Percentiles rank a stretch among this genome's conserved stretches.
Conservation (phyloP, 2,329 filamentous ascomycete species). For the Botrytis pseudocinerea region DNA sequence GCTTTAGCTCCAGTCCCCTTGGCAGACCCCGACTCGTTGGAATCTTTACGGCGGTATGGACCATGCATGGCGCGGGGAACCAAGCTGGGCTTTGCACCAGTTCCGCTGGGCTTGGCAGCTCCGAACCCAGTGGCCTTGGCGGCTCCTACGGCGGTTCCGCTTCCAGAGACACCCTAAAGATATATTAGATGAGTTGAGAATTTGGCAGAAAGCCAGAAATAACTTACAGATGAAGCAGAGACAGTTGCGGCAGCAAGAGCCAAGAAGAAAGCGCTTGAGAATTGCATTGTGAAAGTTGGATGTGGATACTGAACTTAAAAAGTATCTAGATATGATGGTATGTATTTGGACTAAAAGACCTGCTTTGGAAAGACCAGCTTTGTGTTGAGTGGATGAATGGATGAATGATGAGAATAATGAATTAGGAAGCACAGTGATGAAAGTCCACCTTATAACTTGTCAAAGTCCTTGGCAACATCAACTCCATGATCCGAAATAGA, state of each 20-base stretch:
- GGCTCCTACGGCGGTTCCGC: not conserved
- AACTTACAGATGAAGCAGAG: conserved; percentile 28
- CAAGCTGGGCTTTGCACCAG: not conserved
- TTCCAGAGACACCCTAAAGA: conserved; percentile 20
- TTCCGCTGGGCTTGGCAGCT: conserved; percentile 3
- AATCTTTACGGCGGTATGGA: conserved; percentile 3
- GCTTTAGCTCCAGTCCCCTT: not conserved
- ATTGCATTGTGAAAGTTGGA: conserved; percentile 35
- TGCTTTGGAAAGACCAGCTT: conserved; percentile 11
- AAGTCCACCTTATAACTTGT: conserved; percentile 6
- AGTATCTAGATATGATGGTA: not conserved
- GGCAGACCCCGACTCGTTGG: not conserved
- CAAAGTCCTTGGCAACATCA: not conserved
- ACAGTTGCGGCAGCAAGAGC: conserved; percentile 33
- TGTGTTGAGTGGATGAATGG: not conserved
- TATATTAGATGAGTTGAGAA: conserved; percentile 6
- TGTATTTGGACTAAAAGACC: not conserved
- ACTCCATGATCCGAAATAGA: not conserved
- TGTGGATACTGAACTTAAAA: conserved; percentile 21
- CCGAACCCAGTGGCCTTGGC: conserved; percentile 9
- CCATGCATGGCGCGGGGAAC: not conserved
- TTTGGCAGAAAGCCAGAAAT: no score
- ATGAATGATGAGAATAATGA: conserved; percentile 5
- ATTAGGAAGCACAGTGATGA: conserved; percentile 4
- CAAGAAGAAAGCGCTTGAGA: conserved; percentile 33